phyloP scores from a whole-genome alignment of 306 rosid genomes.

The Hippophae gyantsensis region DNA sequence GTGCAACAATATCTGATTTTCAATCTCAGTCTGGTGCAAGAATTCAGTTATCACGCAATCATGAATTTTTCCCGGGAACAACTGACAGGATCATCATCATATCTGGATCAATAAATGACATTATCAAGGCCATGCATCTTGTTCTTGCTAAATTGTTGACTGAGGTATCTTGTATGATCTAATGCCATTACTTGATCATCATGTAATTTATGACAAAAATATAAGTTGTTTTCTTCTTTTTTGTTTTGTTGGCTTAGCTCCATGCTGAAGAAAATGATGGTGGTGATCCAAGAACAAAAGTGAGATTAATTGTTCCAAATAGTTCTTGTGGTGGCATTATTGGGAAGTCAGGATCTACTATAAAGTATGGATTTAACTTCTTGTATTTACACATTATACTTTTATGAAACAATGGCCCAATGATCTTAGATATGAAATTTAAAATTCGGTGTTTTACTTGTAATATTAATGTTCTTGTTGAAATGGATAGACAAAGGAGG shows the following conservation, averaged over 20 bases:
- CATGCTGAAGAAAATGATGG: constrained; percentile 72
- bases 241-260: constrained; percentile 38
- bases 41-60: constrained; percentile 91
- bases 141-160: constrained; percentile 78
- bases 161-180: constrained; percentile 52
- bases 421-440: not conserved
- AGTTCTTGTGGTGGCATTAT: constrained; percentile 99
- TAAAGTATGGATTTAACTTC: constrained; percentile 49
- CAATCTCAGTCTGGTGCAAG: constrained; percentile 99
- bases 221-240: not conserved
- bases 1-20: constrained; percentile 97
- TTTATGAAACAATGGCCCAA: not conserved
- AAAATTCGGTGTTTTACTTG: not conserved
- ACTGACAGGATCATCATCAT: constrained; percentile 97
- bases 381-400: constrained; percentile 8
- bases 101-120: constrained; percentile 75
- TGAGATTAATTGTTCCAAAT: constrained; percentile 89
- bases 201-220: constrained; percentile 4
- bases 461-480: too few relatives aligned
- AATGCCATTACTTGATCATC: constrained; percentile 12
- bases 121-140: constrained; percentile 77
- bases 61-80: constrained; percentile 97
- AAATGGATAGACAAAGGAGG: too few relatives aligned
- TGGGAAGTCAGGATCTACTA: constrained; percentile 97
- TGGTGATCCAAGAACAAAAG: constrained; percentile 76